These are phyloP conservation scores for Phytophthora sojae DNA, from an alignment of 352 stramenopile genomes.

Conservation along the genomic window DNA sequence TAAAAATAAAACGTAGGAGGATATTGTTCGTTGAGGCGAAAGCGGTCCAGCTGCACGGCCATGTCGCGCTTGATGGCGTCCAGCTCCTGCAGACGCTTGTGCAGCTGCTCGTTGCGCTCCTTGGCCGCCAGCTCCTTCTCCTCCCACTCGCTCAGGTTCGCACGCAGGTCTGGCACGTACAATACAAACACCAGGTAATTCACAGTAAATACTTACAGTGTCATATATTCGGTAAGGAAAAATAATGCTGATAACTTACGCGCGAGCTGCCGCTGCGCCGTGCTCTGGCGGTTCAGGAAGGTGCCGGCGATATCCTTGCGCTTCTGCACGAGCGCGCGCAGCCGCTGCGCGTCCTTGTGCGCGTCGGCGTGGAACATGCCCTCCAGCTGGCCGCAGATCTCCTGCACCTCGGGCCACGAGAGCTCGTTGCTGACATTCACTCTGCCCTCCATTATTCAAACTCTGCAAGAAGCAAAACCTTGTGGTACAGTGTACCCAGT, in stretches of 20 bases:
- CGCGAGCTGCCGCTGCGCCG: conserved; percentile 62
- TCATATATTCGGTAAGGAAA: neutral
- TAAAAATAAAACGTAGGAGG: conserved; percentile 29
- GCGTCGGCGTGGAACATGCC: conserved; percentile 69
- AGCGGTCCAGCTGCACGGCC: conserved; percentile 66
- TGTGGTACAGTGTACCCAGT: neutral
- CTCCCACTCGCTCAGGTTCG: conserved; percentile 75
- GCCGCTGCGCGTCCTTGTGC: conserved; percentile 58
- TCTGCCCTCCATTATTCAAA: conserved; percentile 43
- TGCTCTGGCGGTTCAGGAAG: conserved; percentile 50
- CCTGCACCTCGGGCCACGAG: conserved; percentile 72
- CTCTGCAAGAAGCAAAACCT: neutral
- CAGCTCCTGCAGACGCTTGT: conserved; percentile 67
- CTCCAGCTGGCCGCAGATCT: conserved; percentile 75
- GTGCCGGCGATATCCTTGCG: conserved; percentile 65
- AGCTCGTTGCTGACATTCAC: conserved; percentile 34
- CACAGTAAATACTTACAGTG: neutral
- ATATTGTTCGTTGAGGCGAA: conserved; percentile 79
- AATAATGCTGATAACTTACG: conserved; percentile 36
- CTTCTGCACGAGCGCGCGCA: conserved; percentile 65
- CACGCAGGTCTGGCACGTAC: conserved; percentile 51
- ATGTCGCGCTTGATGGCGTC: conserved; percentile 75
- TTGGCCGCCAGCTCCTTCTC: conserved; percentile 53
- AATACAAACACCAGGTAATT: neutral
- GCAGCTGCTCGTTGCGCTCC: conserved; percentile 60